Evolutionary conservation across 2,329 filamentous ascomycete genomes (phyloP), one percentile per base, ranked within the genome.

Genomic region (Talaromyces marneffei): DNA sequence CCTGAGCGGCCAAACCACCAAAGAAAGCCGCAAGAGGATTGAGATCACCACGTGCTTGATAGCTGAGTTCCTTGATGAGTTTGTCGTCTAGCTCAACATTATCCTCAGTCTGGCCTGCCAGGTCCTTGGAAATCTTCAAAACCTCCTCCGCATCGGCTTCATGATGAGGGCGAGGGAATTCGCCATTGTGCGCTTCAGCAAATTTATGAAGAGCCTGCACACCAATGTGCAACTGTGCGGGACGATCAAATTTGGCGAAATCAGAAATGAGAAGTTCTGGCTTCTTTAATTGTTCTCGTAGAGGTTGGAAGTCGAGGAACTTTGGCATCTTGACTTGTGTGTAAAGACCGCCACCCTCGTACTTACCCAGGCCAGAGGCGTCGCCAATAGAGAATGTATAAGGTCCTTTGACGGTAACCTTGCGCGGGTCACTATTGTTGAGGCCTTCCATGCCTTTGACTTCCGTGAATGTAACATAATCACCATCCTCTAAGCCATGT

Each of bases 291-390:
- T 96, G 85, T 57, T 85, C 79, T 44, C 87, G 87, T 61, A 97
- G 85, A 42, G 86, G 82, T 79, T 96, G 90, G 78, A 97, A 99
- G 73, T 94, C 85, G 70, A 97, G 78, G 59, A 91, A 85, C 79
- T 94, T 96, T 56, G 94, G 94, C 93, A 97, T 97, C 83, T 97
- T 99, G 76, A 97, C 94, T 76, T 99, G 94, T 40, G 90, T 88
- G 75, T 90, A 99, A 63, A 96, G 85, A 63, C 94, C 94, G 52
- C 93, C 93, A 57, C 89, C 85, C 79, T 90, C 81, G 79, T 99
- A 99, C 69, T 90, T 83, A 37, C 94, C 94, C 37, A 97, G 82
- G 5, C 86, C 88, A 25, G 90, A 91, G 9, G 97, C 91, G 73
- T 97, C 91, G 44, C 93, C 94, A 68, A 99, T 97, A 14, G 91